Evolutionary conservation across 352 stramenopile genomes (phyloP).

Genomic region (Pythium apleroticum): DNA sequence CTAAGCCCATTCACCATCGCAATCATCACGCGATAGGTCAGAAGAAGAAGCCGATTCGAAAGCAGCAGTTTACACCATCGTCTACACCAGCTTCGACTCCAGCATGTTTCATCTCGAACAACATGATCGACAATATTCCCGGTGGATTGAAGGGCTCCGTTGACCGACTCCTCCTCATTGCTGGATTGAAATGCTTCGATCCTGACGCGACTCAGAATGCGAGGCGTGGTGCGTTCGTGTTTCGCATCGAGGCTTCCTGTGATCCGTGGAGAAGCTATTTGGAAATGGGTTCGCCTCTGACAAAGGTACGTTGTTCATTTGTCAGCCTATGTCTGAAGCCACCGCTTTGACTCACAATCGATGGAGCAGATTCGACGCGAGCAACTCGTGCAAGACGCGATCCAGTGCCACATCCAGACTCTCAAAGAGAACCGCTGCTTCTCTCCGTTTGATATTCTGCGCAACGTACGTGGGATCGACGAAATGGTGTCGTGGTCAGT

Average conservation of each 20-base stretch:
- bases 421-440: slow-evolving; percentile 51
- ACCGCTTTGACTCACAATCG: not conserved
- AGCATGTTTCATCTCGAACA: slow-evolving; percentile 34
- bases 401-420: slow-evolving; percentile 35
- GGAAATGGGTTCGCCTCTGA: slow-evolving; percentile 28
- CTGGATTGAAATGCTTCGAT: slow-evolving; percentile 51
- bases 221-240: slow-evolving; percentile 36
- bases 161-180: slow-evolving; percentile 43
- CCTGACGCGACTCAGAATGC: slow-evolving; percentile 22
- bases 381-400: slow-evolving; percentile 44
- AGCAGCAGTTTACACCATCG: not conserved
- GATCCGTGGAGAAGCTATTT: slow-evolving; percentile 52
- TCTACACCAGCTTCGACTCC: not conserved
- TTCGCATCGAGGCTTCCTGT: slow-evolving; percentile 29
- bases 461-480: slow-evolving; percentile 43
- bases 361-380: slow-evolving; percentile 47
- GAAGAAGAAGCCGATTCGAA: not conserved
- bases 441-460: slow-evolving; percentile 55
- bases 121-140: slow-evolving; percentile 55
- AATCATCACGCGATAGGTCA: not conserved
- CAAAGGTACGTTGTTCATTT: slow-evolving; percentile 36
- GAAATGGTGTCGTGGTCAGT: slow-evolving; percentile 60
- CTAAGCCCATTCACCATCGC: not conserved
- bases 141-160: slow-evolving; percentile 51
- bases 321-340: too few species aligned